Percentiles rank a stretch among this genome's conserved stretches.
phyloP scores from a whole-genome alignment of 306 rosid genomes.

The Lathyrus sativus region DNA sequence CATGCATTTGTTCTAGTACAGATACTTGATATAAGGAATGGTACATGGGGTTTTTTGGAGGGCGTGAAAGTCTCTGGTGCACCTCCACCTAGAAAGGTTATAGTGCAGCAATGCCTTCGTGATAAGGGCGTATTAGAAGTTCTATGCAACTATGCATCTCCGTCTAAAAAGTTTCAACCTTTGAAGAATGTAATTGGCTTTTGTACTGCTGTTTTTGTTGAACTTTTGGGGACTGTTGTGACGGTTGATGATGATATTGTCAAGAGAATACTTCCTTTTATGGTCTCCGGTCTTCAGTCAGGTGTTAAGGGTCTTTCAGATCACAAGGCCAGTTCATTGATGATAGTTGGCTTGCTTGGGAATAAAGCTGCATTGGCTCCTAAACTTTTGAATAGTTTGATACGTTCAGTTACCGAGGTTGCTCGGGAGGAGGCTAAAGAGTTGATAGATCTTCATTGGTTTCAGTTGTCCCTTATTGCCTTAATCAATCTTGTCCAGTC shows the following conservation, averaged over 20 bases:
- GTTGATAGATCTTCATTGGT: constrained; percentile 67
- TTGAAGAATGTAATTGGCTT: constrained; percentile 64
- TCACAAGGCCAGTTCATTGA: constrained; percentile 93
- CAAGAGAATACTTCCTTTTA: constrained; percentile 73
- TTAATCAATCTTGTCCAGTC: constrained; percentile 85
- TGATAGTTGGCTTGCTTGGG: constrained; percentile 82
- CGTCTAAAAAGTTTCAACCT: constrained; percentile 68
- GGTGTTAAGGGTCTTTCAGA: constrained; percentile 56
- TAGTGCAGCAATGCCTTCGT: constrained; percentile 81
- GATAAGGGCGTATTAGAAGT: constrained; percentile 75
- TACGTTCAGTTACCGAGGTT: constrained; percentile 69
- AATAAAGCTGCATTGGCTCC: constrained; percentile 74
- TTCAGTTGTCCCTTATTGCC: constrained; percentile 77
- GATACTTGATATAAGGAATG: too few species aligned
- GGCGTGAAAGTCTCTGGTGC: constrained; percentile 85
- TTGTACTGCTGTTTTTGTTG: constrained; percentile 85
- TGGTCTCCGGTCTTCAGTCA: constrained; percentile 70
- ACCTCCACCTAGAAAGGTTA: constrained; percentile 79
- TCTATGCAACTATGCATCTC: constrained; percentile 75
- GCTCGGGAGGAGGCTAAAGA: constrained; percentile 65
- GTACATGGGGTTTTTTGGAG: constrained; percentile 79
- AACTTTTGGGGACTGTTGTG: constrained; percentile 72
- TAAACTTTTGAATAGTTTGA: constrained; percentile 70
- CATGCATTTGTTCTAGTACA: too few species aligned
- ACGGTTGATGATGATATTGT: constrained; percentile 62